Percentiles rank a stretch among this genome's conserved stretches.
Evolutionary conservation across 805 yeast genomes (phyloP).

Genomic region (Suhomyces sp.): DNA sequence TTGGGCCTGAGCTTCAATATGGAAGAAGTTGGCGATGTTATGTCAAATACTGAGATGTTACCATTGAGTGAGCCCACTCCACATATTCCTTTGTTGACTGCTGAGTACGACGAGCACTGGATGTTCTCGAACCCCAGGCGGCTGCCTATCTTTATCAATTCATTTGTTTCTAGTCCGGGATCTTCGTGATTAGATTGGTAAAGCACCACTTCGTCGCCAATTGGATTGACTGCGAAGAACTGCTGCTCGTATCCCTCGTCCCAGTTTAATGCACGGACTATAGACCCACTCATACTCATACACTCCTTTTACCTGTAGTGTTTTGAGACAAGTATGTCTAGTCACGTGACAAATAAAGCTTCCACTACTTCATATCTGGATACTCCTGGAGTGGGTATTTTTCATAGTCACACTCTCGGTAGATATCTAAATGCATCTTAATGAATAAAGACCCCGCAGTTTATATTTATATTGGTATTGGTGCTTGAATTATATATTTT

Average conservation of each 20-base stretch:
- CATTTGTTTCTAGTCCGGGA: slow-evolving; percentile 50
- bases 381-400: no score
- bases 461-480: no score
- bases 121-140: slow-evolving; percentile 66
- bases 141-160: slow-evolving; percentile 49
- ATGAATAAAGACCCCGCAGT: no score
- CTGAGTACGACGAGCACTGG: slow-evolving; percentile 64
- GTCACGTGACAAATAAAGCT: no score
- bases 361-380: no score
- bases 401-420: no score
- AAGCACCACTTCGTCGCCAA: slow-evolving; percentile 74
- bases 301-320: not conserved
- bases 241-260: slow-evolving; percentile 53
- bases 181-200: slow-evolving; percentile 50
- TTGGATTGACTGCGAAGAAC: slow-evolving; percentile 68
- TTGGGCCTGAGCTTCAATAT: slow-evolving; percentile 51
- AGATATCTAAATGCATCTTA: no score
- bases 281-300: slow-evolving; percentile 53
- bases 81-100: slow-evolving; percentile 51
- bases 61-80: slow-evolving; percentile 80
- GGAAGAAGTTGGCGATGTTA: slow-evolving; percentile 37
- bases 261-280: slow-evolving; percentile 61
- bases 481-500: no score
- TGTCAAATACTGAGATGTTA: slow-evolving; percentile 58
- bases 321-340: not conserved